Base-by-base conservation (phyloP, 768 basidiomycete species). In the Panaeolus papilionaceus region DNA sequence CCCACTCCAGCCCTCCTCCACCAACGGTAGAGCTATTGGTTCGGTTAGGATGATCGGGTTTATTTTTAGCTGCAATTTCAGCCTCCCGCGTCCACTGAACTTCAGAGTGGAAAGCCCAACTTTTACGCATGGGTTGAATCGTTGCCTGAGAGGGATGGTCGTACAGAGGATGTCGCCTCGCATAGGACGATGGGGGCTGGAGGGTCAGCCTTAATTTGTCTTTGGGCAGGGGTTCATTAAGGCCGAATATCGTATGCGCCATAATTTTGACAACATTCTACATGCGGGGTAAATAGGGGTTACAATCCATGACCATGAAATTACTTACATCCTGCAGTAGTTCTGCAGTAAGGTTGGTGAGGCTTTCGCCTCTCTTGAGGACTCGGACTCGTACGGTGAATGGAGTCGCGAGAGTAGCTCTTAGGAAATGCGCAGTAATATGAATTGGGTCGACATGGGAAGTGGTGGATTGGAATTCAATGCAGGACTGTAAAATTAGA, bases 301-400 rank as follows among this genome's bases (percentile, higher is more conserved):
- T 37, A 63, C 14, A 62, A 45, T 6, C 10, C 28, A 37, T 38
- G 61, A 44, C 1, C 11, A 58, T 7, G 54, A 58, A 28, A 58
- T 23, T 28, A 38, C 20, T 8, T 20, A 89, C 89, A 72, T 84
- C 75, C 75, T 91, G 90, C n/a, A 85, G 64, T 16, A 92, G 79
- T 40, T 88, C 84, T 18, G 88, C 89, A 10, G 78, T 72, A n/a
- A 92, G 61, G 66, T 89, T 89, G 18, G 86, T 85, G 67, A 89
- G 87, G 0, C 78, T 80, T 58, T 80, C 82, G 2, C 89, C 88
- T 5, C 73, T 74, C 71, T 85, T 88, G n/a, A 89, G 39, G 0
- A 73, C 76, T 5, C 78, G 80, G 0, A 91, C 78, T 58, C 76
- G 83, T 11, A 90, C 81, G 62, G 84, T 81, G 69, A 85, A 87